Conservation (phyloP, 306 rosid species). For the Rosa lucieae region DNA sequence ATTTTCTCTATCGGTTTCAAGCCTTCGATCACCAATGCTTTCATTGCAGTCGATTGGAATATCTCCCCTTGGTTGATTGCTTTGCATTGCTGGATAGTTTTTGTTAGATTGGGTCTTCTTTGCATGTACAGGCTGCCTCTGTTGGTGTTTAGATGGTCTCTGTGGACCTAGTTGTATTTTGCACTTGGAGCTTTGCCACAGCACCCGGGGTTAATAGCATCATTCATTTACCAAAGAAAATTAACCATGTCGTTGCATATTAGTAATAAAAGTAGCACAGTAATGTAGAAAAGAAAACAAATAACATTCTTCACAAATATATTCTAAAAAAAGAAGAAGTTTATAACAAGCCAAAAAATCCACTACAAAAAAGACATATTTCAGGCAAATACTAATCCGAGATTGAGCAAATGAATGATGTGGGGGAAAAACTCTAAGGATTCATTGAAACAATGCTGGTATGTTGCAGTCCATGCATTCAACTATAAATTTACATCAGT, state of each 20-base stretch:
- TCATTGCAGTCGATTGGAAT: too few species aligned
- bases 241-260: not conserved
- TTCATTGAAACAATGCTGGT: not conserved
- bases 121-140: too few species aligned
- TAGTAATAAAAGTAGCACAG: not conserved
- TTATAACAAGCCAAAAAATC: not conserved
- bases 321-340: not conserved
- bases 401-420: not conserved
- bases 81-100: too few species aligned
- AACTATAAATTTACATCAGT: slow-evolving; percentile 23
- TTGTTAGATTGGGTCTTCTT: too few species aligned
- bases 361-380: not conserved
- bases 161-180: too few species aligned
- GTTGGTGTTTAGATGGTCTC: too few species aligned
- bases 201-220: not conserved
- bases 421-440: not conserved
- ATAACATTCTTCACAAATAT: not conserved
- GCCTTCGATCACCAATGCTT: too few species aligned
- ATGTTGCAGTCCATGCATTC: not conserved
- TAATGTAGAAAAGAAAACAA: not conserved
- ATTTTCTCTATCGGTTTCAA: too few species aligned
- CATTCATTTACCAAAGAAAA: not conserved
- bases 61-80: too few species aligned
- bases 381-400: not conserved
- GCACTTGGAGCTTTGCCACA: not conserved